Base-by-base conservation (phyloP, 352 stramenopile species). In the Aphanomyces astaci region DNA sequence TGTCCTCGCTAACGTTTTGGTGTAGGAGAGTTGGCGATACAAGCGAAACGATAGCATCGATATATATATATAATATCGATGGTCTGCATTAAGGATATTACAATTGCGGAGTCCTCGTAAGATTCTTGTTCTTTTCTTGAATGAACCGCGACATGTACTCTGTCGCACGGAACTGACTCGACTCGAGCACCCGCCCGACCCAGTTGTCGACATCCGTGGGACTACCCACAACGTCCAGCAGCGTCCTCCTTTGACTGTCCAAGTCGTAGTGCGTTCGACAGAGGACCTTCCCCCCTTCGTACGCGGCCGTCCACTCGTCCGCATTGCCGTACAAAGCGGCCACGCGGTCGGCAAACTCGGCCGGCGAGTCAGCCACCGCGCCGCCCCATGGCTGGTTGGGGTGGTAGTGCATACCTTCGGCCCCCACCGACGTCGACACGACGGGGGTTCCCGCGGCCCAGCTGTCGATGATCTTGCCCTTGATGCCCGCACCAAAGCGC, bases 381-480 rank as follows among this genome's bases (percentile, higher is more conserved):
- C 86, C 81, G 24, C 82, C 84, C 81, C 84, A 92, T n/a, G n/a
- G n/a, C 19, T 43, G 36, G 5, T 3, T 54, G 9, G 33, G 24
- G n/a, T 51, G 11, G 7, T 63, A 69, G 30, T 71, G 62, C 78
- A 96, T 96, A 9, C 90, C 92, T 67, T 98, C 94, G 1, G 84
- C 78, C 2, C 92, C 94, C 48, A 98, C 85, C 0, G 80, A 81
- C 9, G 92, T 98, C 3, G 86, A 86, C 3, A 98, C 84, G 15
- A 94, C 96, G 0, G 94, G 94, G 40, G 89, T 94, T 3, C 91
- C 90, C 60, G 82, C 82, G 33, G 82, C 85, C 94, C 94, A 98
- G 70, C 88, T 89, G 71, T 98, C 92, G 1, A 92, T 80, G 64
- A 98, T 97, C 73, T 98, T 98, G 24, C 94, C 94, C 72, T 98